Conservation (phyloP, 805 yeast species). For the Ogataea saltuana region DNA sequence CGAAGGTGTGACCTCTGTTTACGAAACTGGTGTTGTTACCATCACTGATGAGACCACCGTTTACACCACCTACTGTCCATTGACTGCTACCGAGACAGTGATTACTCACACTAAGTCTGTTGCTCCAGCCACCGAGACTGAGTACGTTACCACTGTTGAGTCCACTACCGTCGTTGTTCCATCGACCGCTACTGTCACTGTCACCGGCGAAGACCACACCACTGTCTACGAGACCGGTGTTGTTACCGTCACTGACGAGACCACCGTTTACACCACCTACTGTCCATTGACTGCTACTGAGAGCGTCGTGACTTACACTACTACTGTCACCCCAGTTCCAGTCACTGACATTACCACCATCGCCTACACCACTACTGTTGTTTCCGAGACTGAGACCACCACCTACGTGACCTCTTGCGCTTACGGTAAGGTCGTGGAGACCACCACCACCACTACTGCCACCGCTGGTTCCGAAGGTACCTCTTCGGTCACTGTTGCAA, state of each 20-base stretch:
- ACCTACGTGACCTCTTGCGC: constrained; percentile 9
- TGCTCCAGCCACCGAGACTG: constrained; percentile 8
- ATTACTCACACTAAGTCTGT: constrained; percentile 9
- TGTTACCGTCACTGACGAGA: constrained; percentile 20
- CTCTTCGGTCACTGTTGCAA: constrained; percentile 13
- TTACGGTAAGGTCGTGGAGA: constrained; percentile 5
- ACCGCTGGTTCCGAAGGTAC: constrained; percentile 10
- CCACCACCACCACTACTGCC: constrained; percentile 10
- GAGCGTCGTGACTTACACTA: constrained; percentile 10
- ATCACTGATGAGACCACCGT: constrained; percentile 18
- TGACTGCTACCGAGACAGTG: constrained; percentile 13
- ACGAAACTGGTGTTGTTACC: constrained; percentile 25
- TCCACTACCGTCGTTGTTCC: constrained; percentile 12
- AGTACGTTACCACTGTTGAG: constrained; percentile 6
- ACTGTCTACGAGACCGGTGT: constrained; percentile 26
- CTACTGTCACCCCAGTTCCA: constrained; percentile 5
- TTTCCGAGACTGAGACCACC: constrained; percentile 7
- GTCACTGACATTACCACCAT: constrained; percentile 6
- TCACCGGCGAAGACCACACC: constrained; percentile 4
- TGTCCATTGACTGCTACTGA: constrained; percentile 14
- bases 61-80: constrained; percentile 11
- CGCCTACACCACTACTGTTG: constrained; percentile 18
- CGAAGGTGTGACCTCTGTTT: constrained; percentile 10
- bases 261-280: constrained; percentile 7
- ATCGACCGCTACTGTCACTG: constrained; percentile 17